phyloP scores from a whole-genome alignment of 345 rosid species.

The Syzygium aqueum region DNA sequence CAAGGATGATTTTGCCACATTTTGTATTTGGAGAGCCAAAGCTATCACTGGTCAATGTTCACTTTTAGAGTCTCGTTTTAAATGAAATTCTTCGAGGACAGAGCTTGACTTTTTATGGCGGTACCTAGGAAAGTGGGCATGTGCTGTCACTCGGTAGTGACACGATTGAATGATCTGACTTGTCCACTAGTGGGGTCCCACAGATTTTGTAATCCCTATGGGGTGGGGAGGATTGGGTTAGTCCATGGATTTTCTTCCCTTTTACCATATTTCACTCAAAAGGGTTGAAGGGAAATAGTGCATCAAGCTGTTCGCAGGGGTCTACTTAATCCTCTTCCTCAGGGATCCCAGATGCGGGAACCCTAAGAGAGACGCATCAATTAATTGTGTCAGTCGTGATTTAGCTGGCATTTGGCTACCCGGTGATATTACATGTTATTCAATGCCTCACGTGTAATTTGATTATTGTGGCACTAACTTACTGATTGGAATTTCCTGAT shows the following conservation, averaged over 20 bases:
- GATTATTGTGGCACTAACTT: background rate
- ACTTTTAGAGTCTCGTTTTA: background rate
- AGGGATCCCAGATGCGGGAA: background rate
- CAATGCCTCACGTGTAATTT: background rate
- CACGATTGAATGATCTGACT: background rate
- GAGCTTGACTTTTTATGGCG: background rate
- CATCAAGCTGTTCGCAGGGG: background rate
- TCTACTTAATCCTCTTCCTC: background rate
- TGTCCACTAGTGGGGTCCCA: background rate
- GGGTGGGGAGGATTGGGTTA: background rate
- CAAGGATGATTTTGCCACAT: background rate
- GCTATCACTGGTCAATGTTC: background rate
- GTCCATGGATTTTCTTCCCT: background rate
- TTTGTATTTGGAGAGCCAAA: background rate
- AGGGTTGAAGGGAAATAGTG: background rate
- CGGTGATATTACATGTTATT: background rate
- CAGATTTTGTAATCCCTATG: background rate
- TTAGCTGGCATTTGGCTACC: background rate
- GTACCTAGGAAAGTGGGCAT: background rate
- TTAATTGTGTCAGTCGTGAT: background rate
- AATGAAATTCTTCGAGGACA: background rate
- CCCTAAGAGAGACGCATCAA: background rate
- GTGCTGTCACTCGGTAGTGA: background rate
- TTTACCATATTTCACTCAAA: background rate
- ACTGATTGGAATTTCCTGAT: background rate